Base-by-base conservation (phyloP, 139 green algal genomes). In the Monoraphidium neglectum region DNA sequence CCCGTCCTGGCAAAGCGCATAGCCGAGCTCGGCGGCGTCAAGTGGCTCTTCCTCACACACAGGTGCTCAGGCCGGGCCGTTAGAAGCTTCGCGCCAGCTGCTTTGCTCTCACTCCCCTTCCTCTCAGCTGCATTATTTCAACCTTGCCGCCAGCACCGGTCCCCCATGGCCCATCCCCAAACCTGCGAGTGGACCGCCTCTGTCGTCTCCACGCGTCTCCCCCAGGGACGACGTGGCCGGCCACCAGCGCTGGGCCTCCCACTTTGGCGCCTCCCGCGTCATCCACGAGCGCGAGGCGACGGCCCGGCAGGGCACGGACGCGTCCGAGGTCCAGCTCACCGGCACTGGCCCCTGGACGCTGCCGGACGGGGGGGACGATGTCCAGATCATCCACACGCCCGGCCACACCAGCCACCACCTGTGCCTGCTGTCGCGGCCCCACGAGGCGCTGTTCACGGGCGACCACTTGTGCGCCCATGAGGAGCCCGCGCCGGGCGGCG, bases 41-140 rank as follows among this genome's bases (percentile, higher is more conserved):
- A 77, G 8, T 91, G 77, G 68, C 95, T 96, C 5, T 93, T 95
- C 77, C 77, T 97, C 0, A 92, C 89, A 1, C 92, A 97, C 87
- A 81, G 79, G 65, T 86, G n/a, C n/a, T n/a, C n/a, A n/a, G n/a
- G n/a, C n/a, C n/a, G n/a, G n/a, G n/a, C n/a, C n/a, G n/a, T n/a
- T n/a, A n/a, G n/a, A n/a, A n/a, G n/a, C n/a, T n/a, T n/a, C n/a
- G n/a, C n/a, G n/a, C n/a, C n/a, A n/a, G n/a, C n/a, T n/a, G n/a
- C n/a, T n/a, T n/a, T n/a, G n/a, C n/a, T n/a, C n/a, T n/a, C n/a
- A n/a, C n/a, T n/a, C n/a, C n/a, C n/a, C n/a, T n/a, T n/a, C n/a
- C n/a, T n/a, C n/a, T n/a, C n/a, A n/a, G n/a, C n/a, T n/a, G n/a
- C n/a, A n/a, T n/a, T n/a, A n/a, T n/a, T n/a, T n/a, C n/a, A n/a